phyloP scores from a whole-genome alignment of 1,284 basidiomycete genomes.

The Vanrija humicola region DNA sequence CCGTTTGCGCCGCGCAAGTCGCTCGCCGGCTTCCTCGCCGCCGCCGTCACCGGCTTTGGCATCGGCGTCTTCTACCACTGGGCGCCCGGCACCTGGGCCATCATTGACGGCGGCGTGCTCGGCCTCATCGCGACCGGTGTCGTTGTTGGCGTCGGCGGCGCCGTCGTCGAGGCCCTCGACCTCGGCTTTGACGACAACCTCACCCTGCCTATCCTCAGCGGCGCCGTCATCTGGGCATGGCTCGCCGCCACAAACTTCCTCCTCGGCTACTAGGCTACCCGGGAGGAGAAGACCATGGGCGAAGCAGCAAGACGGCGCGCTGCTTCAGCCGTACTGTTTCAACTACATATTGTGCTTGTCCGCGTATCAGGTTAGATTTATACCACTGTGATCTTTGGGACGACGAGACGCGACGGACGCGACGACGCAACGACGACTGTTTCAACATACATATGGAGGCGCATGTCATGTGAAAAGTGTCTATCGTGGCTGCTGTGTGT shows the following conservation, averaged over 20 bases:
- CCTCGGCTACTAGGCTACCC: slow-evolving; percentile 6
- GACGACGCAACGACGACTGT: background rate
- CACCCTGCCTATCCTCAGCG: slow-evolving; percentile 85
- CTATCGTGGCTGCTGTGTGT: background rate
- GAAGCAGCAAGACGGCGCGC: background rate
- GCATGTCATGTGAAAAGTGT: background rate
- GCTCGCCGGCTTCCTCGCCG: slow-evolving; percentile 84
- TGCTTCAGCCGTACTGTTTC: background rate
- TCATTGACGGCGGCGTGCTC: slow-evolving; percentile 28
- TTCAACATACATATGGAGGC: no score
- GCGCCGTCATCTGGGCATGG: slow-evolving; percentile 66
- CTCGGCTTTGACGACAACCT: slow-evolving; percentile 91
- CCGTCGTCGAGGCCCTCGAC: slow-evolving; percentile 79
- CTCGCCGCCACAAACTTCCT: slow-evolving; percentile 37
- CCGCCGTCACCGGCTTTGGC: slow-evolving; percentile 67
- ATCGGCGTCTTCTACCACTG: slow-evolving; percentile 72
- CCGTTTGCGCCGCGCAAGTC: slow-evolving; percentile 51
- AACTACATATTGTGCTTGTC: background rate
- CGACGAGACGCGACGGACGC: background rate
- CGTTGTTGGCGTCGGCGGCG: slow-evolving; percentile 71
- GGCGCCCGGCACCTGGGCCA: slow-evolving; percentile 54
- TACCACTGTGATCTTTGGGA: background rate
- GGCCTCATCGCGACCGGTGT: slow-evolving; percentile 60
- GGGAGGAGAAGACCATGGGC: background rate
- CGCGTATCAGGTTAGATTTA: background rate